Conservation (phyloP, 1,284 basidiomycete genomes). For the Hortiboletus rubellus region DNA sequence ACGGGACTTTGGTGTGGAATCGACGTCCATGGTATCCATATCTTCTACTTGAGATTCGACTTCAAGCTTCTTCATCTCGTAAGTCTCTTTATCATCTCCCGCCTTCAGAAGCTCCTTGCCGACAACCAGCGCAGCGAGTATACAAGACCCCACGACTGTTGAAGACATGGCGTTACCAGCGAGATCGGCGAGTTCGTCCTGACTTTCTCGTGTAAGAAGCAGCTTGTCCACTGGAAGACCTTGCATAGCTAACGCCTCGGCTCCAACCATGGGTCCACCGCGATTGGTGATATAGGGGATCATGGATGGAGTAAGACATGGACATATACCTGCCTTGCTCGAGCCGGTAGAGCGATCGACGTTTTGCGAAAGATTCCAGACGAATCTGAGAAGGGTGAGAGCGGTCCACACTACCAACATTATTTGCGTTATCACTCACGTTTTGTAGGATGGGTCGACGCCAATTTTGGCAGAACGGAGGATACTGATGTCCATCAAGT, state of each 20-base stretch:
- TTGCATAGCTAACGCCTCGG: slow-evolving; percentile 92
- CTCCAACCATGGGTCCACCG: slow-evolving; percentile 93
- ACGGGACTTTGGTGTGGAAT: slow-evolving; percentile 31
- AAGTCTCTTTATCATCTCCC: slow-evolving; percentile 61
- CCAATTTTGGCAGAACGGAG: slow-evolving; percentile 81
- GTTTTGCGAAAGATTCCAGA: slow-evolving; percentile 98
- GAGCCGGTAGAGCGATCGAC: slow-evolving; percentile 89
- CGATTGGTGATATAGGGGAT: slow-evolving; percentile 96
- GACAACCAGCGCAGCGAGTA: slow-evolving; percentile 78
- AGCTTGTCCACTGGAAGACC: slow-evolving; percentile 92
- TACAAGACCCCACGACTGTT: slow-evolving; percentile 91
- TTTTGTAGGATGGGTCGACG: slow-evolving; percentile 84
- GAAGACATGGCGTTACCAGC: slow-evolving; percentile 98
- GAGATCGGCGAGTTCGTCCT: slow-evolving; percentile 92
- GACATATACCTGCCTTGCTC: slow-evolving; percentile 80
- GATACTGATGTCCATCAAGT: slow-evolving; percentile 89
- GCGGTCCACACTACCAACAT: slow-evolving; percentile 8
- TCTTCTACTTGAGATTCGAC: slow-evolving; percentile 41
- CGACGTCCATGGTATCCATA: slow-evolving; percentile 49
- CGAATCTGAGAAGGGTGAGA: slow-evolving; percentile 51
- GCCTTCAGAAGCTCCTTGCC: slow-evolving; percentile 64
- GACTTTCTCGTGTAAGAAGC: slow-evolving; percentile 87
- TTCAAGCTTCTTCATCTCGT: slow-evolving; percentile 57
- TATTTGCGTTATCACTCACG: slow-evolving; percentile 48
- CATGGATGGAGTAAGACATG: slow-evolving; percentile 94